A percentile compares a stretch with the other conserved stretches of the same genome.
Conservation (phyloP, 164 flowering plant species). For the Kingdonia uniflora region DNA sequence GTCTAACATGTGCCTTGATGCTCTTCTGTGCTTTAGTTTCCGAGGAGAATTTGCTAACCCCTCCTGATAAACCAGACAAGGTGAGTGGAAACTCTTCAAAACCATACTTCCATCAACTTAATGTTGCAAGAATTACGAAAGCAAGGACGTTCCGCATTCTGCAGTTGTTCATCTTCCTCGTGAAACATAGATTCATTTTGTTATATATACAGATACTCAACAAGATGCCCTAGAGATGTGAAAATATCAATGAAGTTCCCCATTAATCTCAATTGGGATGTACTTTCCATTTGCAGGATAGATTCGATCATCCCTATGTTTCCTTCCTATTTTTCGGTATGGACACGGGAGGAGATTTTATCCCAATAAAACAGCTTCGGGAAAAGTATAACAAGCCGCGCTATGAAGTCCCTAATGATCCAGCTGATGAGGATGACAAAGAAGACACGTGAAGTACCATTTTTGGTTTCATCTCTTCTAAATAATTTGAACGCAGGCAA, state of each 20-base stretch:
- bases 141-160: no score
- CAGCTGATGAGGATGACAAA: constrained; percentile 29
- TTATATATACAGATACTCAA: no score
- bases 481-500: no score
- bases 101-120: no score
- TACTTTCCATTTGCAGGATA: constrained; percentile 37
- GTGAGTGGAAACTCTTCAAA: constrained; percentile 24
- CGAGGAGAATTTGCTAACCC: constrained; percentile 69
- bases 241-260: background rate
- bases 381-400: constrained; percentile 83
- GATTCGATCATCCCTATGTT: constrained; percentile 85
- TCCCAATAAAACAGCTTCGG: constrained; percentile 81
- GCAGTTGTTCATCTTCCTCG: no score
- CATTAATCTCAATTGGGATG: background rate
- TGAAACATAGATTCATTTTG: no score
- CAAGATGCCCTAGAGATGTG: no score
- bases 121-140: no score
- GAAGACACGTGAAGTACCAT: constrained; percentile 13
- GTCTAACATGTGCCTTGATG: no score
- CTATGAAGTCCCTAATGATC: constrained; percentile 64
- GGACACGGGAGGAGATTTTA: constrained; percentile 87
- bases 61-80: constrained; percentile 60
- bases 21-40: constrained; percentile 48
- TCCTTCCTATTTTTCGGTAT: constrained; percentile 78
- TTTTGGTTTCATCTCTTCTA: no score